Conservation (phyloP, 1,284 basidiomycete genomes). For the Grifola frondosa region DNA sequence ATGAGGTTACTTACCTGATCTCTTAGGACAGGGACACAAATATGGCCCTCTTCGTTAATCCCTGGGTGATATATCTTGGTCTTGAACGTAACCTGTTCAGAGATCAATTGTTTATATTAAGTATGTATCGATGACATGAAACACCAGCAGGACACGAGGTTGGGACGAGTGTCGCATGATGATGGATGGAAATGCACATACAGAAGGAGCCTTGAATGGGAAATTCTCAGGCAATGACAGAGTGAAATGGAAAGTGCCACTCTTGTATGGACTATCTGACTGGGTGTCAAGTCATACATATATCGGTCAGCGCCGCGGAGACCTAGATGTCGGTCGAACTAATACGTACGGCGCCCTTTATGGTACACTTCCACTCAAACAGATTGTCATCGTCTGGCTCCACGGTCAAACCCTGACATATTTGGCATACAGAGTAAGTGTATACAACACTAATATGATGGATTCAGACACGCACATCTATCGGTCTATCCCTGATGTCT, state of each 20-base stretch:
- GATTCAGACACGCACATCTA: conserved; percentile 46
- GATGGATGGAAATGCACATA: too few relatives aligned
- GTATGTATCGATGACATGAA: background rate
- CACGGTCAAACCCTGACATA: conserved; percentile 55
- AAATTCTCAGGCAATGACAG: conserved; percentile 74
- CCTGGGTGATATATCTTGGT: conserved; percentile 94
- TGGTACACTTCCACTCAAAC: conserved; percentile 74
- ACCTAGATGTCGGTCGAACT: background rate
- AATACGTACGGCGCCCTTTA: conserved; percentile 71
- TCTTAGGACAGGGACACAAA: conserved; percentile 78
- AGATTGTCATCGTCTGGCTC: conserved; percentile 73
- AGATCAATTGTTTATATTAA: background rate
- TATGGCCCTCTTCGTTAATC: conserved; percentile 86
- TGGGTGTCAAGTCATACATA: conserved; percentile 31
- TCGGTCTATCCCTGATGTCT: conserved; percentile 57
- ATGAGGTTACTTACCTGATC: conserved; percentile 68
- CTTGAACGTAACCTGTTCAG: conserved; percentile 71
- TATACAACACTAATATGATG: background rate
- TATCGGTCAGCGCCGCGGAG: background rate
- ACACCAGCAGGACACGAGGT: too few relatives aligned
- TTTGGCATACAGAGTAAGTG: conserved; percentile 1
- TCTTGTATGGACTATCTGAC: conserved; percentile 81
- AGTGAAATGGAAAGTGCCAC: conserved; percentile 78
- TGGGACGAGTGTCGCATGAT: too few relatives aligned
- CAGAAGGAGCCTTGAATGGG: conserved; percentile 88